Percentiles rank a stretch among this genome's conserved stretches.
Conservation (phyloP, 2,329 filamentous ascomycete species). For the Fusarium citri region DNA sequence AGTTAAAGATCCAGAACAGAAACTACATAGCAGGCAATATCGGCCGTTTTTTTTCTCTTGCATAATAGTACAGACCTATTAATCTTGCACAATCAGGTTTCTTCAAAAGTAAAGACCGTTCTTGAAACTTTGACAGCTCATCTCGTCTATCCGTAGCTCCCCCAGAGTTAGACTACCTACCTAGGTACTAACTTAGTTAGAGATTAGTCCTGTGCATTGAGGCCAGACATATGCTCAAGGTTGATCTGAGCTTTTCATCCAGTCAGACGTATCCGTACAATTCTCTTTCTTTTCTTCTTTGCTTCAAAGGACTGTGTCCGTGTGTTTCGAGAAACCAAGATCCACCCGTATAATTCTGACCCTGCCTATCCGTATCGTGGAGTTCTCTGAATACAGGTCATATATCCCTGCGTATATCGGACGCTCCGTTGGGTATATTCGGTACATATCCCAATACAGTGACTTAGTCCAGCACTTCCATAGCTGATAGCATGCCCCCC, state of each 20-base stretch:
- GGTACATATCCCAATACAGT: conserved; percentile 14
- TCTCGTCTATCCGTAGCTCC: conserved; percentile 38
- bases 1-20: background rate
- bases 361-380: conserved; percentile 18
- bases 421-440: conserved; percentile 16
- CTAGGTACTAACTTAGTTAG: background rate
- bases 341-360: conserved; percentile 4
- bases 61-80: conserved; percentile 29
- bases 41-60: conserved; percentile 6
- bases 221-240: conserved; percentile 11
- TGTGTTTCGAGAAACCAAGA: background rate
- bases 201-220: conserved; percentile 10
- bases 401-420: conserved; percentile 35
- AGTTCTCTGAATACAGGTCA: conserved; percentile 1
- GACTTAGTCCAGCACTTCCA: conserved; percentile 8
- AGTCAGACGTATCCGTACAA: background rate
- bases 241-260: conserved; percentile 34
- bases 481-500: conserved; percentile 2
- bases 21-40: background rate
- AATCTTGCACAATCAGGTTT: conserved; percentile 38
- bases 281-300: background rate
- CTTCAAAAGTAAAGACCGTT: conserved; percentile 1
- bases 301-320: background rate
- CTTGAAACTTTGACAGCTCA: conserved; percentile 38
- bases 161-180: conserved; percentile 8